Percentiles rank a stretch among this genome's conserved stretches.
phyloP scores from a whole-genome alignment of 441 rosid species.

The Jatropha podagrica region DNA sequence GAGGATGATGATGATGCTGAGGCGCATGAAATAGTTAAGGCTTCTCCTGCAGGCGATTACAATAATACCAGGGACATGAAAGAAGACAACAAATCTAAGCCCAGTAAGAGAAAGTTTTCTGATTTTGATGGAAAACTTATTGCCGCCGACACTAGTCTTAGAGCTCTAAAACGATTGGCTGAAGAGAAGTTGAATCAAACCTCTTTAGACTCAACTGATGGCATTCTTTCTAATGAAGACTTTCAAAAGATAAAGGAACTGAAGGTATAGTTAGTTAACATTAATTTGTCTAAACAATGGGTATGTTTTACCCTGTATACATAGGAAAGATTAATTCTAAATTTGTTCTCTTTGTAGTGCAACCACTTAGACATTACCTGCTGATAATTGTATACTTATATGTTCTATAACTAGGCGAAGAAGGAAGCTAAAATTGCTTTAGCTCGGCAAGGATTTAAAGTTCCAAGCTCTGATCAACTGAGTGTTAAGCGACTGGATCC shows the following conservation, averaged over 20 bases:
- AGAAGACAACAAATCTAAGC: conserved; percentile 33
- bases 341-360: background rate
- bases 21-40: conserved; percentile 38
- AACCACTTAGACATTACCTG: background rate
- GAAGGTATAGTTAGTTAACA: conserved; percentile 43
- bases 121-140: conserved; percentile 70
- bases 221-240: conserved; percentile 93
- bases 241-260: conserved; percentile 81
- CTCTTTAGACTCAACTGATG: conserved; percentile 50
- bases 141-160: conserved; percentile 78
- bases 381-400: background rate
- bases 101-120: conserved; percentile 62
- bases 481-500: conserved; percentile 79
- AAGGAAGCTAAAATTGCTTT: conserved; percentile 63
- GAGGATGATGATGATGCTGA: conserved; percentile 32
- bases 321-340: background rate
- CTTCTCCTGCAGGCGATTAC: conserved; percentile 21
- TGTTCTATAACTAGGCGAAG: conserved; percentile 52
- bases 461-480: conserved; percentile 74
- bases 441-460: conserved; percentile 76
- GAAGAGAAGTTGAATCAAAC: conserved; percentile 43
- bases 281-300: background rate
- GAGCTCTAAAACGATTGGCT: conserved; percentile 79
- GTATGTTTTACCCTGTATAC: background rate
- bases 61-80: conserved; percentile 13